Evolutionary conservation across 805 yeast species (phyloP), one percentile per base, ranked within the genome.

Genomic region (Alloascoidea africana): DNA sequence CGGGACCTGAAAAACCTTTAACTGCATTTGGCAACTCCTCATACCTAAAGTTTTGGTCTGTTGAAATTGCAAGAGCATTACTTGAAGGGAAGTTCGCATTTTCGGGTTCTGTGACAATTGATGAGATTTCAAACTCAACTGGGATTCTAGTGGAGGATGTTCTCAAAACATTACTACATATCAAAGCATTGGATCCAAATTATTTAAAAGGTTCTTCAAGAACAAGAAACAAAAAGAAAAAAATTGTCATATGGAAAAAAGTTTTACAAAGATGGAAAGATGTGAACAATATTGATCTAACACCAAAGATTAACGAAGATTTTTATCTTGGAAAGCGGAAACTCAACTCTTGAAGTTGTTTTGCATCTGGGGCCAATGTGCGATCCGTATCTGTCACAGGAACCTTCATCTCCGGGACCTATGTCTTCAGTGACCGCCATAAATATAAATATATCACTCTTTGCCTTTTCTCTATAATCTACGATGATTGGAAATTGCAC

Each of bases 1-100:
- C 95, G 42, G 94, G 96, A 0, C 98, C 98, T 0, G 98, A 91
- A 52, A 68, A 75, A 44, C 98, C 98, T 1, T 59, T 91, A 5
- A 81, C 94, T 4, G 77, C 79, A 0, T 81, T 76, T 55, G 98
- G 98, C 0, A 65, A 67, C 38, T 59, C 71, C 5, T 71, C 87
- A 4, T 91, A 86, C 50, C 50, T 81, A 14, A 59, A 68, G 13
- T 87, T 71, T 55, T 91, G 97, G 98, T 62, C 80, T 4, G 62
- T 66, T 36, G 53, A 61, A 3, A 44, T 81, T 0, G 63, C 70
- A 1, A 46, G 59, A 40, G 67, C 62, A 37, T 46, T 73, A 23
- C 30, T 65, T 0, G 58, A 54, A 19, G 76, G 76, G 0, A 46
- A 50, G 4, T 46, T 68, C 18, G 46, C 58, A 1, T 48, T 46